These are phyloP conservation scores for Fraxinus paxiana DNA, from an alignment of 305 asterid genomes.

Conservation along the genomic window DNA sequence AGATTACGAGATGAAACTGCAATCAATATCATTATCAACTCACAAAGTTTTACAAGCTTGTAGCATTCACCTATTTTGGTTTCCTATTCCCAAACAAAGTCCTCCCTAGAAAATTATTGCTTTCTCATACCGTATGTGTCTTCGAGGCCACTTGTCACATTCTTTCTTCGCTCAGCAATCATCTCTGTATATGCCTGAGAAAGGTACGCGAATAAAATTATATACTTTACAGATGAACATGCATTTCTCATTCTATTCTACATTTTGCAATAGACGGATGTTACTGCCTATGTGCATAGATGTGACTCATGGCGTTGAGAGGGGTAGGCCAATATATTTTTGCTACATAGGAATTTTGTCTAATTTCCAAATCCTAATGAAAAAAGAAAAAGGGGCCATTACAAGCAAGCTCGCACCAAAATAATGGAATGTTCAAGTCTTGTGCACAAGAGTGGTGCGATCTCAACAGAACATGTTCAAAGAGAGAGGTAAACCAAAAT, in stretches of 20 bases:
- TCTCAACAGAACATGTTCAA: not conserved
- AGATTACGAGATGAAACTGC: not conserved
- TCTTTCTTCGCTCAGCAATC: conserved; percentile 65
- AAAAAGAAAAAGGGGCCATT: not conserved
- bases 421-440: not conserved
- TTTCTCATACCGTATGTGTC: conserved; percentile 62
- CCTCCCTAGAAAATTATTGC: conserved; percentile 22
- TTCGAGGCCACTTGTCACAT: conserved; percentile 55
- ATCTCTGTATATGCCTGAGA: conserved; percentile 57
- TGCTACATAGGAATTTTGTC: not conserved
- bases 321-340: not conserved
- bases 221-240: not conserved
- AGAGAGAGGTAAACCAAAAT: not conserved
- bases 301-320: not conserved
- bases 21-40: not conserved
- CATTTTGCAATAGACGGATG: not conserved
- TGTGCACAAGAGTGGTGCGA: not conserved
- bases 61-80: not conserved
- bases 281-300: not conserved
- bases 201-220: not conserved
- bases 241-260: not conserved
- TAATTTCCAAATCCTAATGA: not conserved
- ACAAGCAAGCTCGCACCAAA: not conserved
- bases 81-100: not conserved
- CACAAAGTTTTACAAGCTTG: not conserved